phyloP scores from a whole-genome alignment of 2,329 filamentous ascomycete genomes.

The Paraphaeosphaeria sporulosa region DNA sequence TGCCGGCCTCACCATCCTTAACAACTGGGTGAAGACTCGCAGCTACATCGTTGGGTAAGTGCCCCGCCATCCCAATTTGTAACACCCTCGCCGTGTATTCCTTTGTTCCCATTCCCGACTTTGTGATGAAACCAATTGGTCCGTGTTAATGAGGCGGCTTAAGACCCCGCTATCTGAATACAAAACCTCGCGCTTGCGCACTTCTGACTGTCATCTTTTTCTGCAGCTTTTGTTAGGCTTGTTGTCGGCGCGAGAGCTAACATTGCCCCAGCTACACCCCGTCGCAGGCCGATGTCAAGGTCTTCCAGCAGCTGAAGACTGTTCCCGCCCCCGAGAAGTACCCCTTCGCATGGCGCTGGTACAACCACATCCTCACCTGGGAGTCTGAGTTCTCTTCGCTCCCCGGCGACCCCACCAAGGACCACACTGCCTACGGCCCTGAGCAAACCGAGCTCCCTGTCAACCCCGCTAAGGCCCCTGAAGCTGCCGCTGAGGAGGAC shows the following conservation, averaged over 20 bases:
- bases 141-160: constrained; percentile 95
- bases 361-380: constrained; percentile 96
- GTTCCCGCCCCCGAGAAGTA: constrained; percentile 84
- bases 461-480: constrained; percentile 86
- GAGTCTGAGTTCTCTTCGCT: constrained; percentile 92
- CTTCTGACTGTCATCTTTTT: constrained; percentile 66
- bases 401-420: constrained; percentile 87
- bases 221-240: constrained; percentile 21
- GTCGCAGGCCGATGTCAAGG: constrained; percentile 94
- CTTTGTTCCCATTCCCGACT: constrained; percentile 38
- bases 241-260: constrained; percentile 32
- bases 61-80: constrained; percentile 34
- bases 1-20: constrained; percentile 71
- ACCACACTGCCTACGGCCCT: constrained; percentile 90
- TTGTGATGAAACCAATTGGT: constrained; percentile 89
- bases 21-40: constrained; percentile 76
- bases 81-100: constrained; percentile 21
- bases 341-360: constrained; percentile 95
- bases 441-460: constrained; percentile 78
- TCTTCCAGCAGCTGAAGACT: constrained; percentile 86
- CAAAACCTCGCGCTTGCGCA: constrained; percentile 77
- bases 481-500: constrained; percentile 60
- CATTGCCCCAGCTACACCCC: constrained; percentile 63
- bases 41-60: constrained; percentile 87
- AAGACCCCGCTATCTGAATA: constrained; percentile 89